These are phyloP conservation scores for Pythium sukuiense DNA, from an alignment of 352 stramenopile species.

Conservation along the genomic window DNA sequence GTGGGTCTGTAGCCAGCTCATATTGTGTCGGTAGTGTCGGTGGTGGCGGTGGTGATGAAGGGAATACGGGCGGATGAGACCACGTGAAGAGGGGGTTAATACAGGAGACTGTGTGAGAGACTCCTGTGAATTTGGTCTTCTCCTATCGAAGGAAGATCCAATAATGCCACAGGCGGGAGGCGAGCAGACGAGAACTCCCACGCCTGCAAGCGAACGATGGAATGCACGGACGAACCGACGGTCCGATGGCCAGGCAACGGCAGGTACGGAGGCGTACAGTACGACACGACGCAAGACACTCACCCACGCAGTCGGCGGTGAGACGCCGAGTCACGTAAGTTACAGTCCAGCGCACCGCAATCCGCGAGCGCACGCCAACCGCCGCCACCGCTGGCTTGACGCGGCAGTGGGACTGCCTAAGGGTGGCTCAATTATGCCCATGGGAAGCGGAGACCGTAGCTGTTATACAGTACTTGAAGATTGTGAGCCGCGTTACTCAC, in stretches of 20 bases:
- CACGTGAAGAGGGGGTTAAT: conserved; percentile 1
- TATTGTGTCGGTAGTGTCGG: conserved; percentile 2
- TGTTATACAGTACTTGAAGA: not conserved
- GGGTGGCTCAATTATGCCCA: not conserved
- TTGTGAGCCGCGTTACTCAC: not conserved
- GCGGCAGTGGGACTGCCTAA: not conserved
- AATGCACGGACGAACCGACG: not conserved
- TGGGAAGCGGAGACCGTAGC: not conserved
- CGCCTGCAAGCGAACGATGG: not conserved
- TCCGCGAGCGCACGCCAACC: not conserved
- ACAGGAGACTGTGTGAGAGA: conserved; percentile 4
- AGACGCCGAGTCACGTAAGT: conserved; percentile 1
- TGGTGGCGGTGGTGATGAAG: not conserved
- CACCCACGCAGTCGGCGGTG: not conserved
- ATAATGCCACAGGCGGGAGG: not conserved
- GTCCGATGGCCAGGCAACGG: not conserved
- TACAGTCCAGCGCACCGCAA: conserved; percentile 6
- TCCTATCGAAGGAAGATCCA: conserved; percentile 7
- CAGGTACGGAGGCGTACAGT: not conserved
- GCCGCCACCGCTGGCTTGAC: not conserved
- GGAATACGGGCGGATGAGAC: not conserved
- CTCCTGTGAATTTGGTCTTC: not conserved
- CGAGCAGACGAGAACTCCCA: not conserved
- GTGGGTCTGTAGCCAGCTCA: conserved; percentile 26
- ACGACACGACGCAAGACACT: not conserved